phyloP scores from a whole-genome alignment of 768 basidiomycete genomes.

The Leccinellum albellum region DNA sequence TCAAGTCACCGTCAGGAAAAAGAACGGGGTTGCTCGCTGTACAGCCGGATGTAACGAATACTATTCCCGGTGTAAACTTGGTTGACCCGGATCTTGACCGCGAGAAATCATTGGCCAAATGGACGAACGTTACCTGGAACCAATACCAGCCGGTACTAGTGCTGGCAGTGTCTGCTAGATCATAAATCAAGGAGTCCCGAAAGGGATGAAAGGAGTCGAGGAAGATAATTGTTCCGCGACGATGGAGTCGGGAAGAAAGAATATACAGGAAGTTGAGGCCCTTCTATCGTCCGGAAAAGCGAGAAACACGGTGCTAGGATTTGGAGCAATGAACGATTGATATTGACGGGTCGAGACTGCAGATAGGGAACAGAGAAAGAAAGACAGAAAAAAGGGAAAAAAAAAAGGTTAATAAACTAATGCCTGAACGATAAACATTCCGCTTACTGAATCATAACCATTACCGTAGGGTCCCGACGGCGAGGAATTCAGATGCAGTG shows the following conservation, averaged over 20 bases:
- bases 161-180: background rate
- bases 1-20: conserved; percentile 3
- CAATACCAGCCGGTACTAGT: background rate
- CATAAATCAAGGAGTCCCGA: background rate
- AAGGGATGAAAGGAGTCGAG: background rate
- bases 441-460: conserved; percentile 21
- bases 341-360: conserved; percentile 3
- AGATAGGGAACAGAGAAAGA: background rate
- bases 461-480: background rate
- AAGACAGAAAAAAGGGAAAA: background rate
- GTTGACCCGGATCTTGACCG: background rate
- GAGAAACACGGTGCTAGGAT: background rate
- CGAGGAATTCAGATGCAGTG: conserved; percentile 16
- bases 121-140: conserved; percentile 5
- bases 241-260: background rate
- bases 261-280: conserved; percentile 2
- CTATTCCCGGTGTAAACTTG: background rate
- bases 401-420: conserved; percentile 14
- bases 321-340: background rate
- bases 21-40: background rate
- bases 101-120: background rate
- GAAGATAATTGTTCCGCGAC: background rate
- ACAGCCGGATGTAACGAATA: background rate
- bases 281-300: background rate
- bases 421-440: conserved; percentile 4